Evolutionary conservation across 352 stramenopile species (phyloP).

Genomic region (Aphanomyces invadans): DNA sequence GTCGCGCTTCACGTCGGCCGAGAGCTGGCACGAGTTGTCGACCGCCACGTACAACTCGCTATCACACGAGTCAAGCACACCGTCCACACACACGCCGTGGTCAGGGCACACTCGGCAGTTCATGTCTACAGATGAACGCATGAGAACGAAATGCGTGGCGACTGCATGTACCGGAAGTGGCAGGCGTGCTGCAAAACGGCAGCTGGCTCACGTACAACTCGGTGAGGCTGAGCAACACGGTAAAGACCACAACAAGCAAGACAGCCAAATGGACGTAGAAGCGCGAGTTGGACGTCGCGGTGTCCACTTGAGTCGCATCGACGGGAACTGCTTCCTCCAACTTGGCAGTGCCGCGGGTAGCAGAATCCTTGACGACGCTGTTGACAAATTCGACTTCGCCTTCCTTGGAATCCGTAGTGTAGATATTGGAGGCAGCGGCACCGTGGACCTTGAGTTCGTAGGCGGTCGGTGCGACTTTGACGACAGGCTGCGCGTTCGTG

Average conservation of each 20-base stretch:
- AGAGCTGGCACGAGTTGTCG: neutral
- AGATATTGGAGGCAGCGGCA: neutral
- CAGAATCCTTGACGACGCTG: neutral
- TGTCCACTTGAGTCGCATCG: neutral
- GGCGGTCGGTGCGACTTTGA: neutral
- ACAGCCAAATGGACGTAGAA: slow-evolving; percentile 5
- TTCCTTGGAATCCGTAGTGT: neutral
- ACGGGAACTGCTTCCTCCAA: neutral
- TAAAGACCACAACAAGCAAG: neutral
- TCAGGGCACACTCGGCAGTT: slow-evolving; percentile 16
- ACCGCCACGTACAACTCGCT: neutral
- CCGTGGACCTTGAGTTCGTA: slow-evolving; percentile 5
- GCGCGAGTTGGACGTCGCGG: neutral
- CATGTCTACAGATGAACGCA: neutral
- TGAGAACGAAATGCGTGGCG: neutral
- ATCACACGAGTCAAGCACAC: neutral
- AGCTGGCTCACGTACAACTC: slow-evolving; percentile 17
- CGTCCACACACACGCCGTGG: slow-evolving; percentile 8
- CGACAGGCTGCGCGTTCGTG: neutral
- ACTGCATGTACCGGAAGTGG: neutral
- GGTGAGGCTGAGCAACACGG: slow-evolving; percentile 8
- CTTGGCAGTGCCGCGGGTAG: neutral
- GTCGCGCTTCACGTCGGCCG: slow-evolving; percentile 1
- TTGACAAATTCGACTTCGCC: slow-evolving; percentile 9
- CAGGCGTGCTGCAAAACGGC: slow-evolving; percentile 6